Conservation (phyloP, 2,329 filamentous ascomycete genomes). For the Lasiodiplodia gonubiensis region DNA sequence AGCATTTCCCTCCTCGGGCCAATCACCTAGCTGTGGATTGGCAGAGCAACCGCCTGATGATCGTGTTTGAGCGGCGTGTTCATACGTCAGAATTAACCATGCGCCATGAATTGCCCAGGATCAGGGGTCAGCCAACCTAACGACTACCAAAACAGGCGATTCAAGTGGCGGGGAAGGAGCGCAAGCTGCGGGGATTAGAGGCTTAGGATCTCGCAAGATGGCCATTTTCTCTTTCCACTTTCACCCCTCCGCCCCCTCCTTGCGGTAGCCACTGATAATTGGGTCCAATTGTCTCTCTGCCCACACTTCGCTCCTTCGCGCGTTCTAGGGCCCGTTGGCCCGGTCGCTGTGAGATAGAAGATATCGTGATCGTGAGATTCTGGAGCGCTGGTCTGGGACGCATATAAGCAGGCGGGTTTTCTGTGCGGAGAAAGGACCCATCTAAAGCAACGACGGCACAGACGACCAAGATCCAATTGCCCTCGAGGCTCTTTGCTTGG, state of each 20-base stretch:
- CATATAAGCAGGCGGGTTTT: not conserved
- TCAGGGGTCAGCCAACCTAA: not conserved
- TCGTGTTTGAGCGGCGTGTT: not conserved
- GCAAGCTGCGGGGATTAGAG: not conserved
- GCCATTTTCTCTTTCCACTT: not conserved
- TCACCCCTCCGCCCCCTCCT: not conserved
- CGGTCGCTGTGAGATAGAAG: not conserved
- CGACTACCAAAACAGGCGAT: not conserved
- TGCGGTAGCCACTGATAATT: not conserved
- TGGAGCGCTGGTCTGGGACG: not conserved
- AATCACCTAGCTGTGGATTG: not conserved
- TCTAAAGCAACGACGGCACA: not conserved
- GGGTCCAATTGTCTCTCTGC: not conserved
- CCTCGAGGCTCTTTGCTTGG: not conserved
- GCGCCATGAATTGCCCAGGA: not conserved
- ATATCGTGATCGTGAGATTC: not conserved
- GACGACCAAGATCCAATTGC: not conserved
- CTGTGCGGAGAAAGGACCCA: not conserved
- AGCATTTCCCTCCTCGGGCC: not conserved
- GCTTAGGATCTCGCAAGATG: not conserved
- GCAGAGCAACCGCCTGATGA: not conserved
- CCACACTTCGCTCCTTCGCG: not conserved
- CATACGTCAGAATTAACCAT: slow-evolving; percentile 13
- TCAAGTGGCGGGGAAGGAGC: not conserved
- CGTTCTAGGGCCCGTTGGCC: not conserved